Base-by-base conservation (phyloP, 2,329 filamentous ascomycete genomes). In the Teratosphaeriaceae sp. region DNA sequence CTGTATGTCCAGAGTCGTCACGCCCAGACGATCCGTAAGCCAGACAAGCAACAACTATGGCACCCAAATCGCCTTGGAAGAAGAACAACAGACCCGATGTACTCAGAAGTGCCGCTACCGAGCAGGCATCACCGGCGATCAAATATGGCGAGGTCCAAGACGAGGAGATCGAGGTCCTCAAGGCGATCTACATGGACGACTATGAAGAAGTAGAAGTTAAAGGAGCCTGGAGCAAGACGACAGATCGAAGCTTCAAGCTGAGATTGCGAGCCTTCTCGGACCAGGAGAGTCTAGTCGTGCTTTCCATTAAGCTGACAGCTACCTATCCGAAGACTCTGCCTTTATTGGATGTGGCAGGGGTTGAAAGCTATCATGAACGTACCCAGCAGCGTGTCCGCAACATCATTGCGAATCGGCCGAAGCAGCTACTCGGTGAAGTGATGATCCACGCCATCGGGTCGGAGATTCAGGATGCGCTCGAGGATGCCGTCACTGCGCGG, bases 241-340 rank as follows among this genome's bases (percentile, higher is more conserved):
- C 84, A 3, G 74, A 94, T 59, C 84, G 87, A 13, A 76, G 80
- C 0, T 94, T 97, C 62, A 86, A 86, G 53, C 80, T 97, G 40
- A 79, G 76, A 40, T 74, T 97, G 50, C 87, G 79, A 57, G 77
- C 87, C 8, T 80, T 80, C 3, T 82, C 80, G 0, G 84, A 92
- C 57, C 74, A 80, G 27, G 82, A 88, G 38, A 76, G 88, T 47
- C 75, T 74, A 20, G 72, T 88, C 29, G 80, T 79, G 2, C 67
- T 97, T n/a, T 75, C 78, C 37, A 86, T 94, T 40, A 82, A 85
- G 43, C 71, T 97, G 52, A 92, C 88, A 7, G 85, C 88, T 5
- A 94, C 89, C 1, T 97, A 97, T 62, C 92, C 90, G 3, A 94
- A 88, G 60, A 85, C 88, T 1, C 70, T 80, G 1, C 89, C 89